Conservation (phyloP, 1,139 yeast species). For the Debaryomyces robertsiae region DNA sequence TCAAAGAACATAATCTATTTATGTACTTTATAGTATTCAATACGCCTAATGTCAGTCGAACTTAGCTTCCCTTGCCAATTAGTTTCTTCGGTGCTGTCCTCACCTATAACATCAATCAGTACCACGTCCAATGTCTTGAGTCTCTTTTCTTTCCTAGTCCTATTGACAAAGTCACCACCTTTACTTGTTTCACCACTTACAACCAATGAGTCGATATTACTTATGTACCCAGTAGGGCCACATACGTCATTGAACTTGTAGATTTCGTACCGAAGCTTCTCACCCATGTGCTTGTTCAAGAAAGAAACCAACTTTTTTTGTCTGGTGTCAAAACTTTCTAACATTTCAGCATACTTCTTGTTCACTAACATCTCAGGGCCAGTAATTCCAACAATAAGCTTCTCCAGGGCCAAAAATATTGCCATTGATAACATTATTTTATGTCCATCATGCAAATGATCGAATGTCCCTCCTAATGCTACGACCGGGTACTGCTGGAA, state of each 20-base stretch:
- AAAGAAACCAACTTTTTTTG: conserved; percentile 50
- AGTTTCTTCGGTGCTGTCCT: conserved; percentile 46
- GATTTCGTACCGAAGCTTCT: conserved; percentile 36
- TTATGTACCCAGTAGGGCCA: conserved; percentile 89
- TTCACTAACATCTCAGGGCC: conserved; percentile 73
- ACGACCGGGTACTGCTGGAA: conserved; percentile 13
- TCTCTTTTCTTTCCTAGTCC: conserved; percentile 57
- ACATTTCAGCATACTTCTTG: conserved; percentile 68
- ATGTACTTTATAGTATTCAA: conserved; percentile 16
- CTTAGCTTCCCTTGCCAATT: conserved; percentile 75
- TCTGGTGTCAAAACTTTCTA: conserved; percentile 63
- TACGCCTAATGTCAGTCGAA: conserved; percentile 60
- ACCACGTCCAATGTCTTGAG: conserved; percentile 57
- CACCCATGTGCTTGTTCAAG: conserved; percentile 44
- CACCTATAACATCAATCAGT: conserved; percentile 71
- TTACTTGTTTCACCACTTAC: conserved; percentile 76
- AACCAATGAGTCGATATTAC: conserved; percentile 75
- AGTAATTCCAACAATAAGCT: conserved; percentile 79
- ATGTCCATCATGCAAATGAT: conserved; percentile 95
- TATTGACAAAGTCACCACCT: conserved; percentile 78
- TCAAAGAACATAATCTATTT: not conserved
- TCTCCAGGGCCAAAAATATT: conserved; percentile 56
- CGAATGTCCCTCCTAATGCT: conserved; percentile 96
- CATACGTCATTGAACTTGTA: conserved; percentile 79
- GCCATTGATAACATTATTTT: conserved; percentile 78